Evolutionary conservation across 352 stramenopile species (phyloP).

Genomic region (Globisporangium perplexum): DNA sequence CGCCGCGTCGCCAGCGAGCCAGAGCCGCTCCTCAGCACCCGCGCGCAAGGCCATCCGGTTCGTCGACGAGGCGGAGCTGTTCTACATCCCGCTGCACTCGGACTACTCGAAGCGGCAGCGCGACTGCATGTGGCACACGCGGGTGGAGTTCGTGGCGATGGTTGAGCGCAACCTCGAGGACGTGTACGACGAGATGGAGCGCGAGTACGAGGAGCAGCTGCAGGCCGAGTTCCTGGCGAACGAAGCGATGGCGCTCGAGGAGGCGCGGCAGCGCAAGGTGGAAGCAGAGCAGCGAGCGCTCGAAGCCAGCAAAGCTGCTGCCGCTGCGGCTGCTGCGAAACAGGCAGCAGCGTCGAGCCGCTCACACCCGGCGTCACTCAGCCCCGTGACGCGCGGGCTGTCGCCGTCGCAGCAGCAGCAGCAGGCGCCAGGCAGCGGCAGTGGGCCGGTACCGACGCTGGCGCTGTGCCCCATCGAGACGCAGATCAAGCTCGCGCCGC

Average conservation of each 20-base stretch:
- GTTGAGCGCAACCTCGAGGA: slow-evolving; percentile 85
- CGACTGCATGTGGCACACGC: slow-evolving; percentile 82
- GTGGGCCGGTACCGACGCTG: slow-evolving; percentile 41
- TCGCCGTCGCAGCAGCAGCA: slow-evolving; percentile 13
- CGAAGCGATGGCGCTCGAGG: slow-evolving; percentile 65
- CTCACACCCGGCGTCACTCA: slow-evolving; percentile 31
- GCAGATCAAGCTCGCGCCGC: slow-evolving; percentile 69
- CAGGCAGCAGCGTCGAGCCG: slow-evolving; percentile 10
- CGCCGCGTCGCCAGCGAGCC: background rate
- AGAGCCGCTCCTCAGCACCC: background rate
- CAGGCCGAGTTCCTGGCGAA: slow-evolving; percentile 61
- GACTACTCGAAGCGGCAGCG: slow-evolving; percentile 86
- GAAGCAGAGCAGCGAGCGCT: slow-evolving; percentile 24
- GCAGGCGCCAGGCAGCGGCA: background rate
- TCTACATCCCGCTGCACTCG: slow-evolving; percentile 79
- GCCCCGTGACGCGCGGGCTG: slow-evolving; percentile 16
- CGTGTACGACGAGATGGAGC: slow-evolving; percentile 86
- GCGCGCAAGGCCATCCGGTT: slow-evolving; percentile 52
- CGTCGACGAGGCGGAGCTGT: slow-evolving; percentile 75
- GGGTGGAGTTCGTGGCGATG: slow-evolving; percentile 80
- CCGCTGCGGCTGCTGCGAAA: slow-evolving; percentile 1
- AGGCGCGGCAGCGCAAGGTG: slow-evolving; percentile 44
- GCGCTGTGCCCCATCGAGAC: slow-evolving; percentile 42
- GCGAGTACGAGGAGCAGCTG: slow-evolving; percentile 72
- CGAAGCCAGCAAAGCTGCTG: slow-evolving; percentile 6